These are phyloP conservation scores for Lignosus rhinocerotis DNA, from an alignment of 1,284 basidiomycete species.

Conservation along the genomic window DNA sequence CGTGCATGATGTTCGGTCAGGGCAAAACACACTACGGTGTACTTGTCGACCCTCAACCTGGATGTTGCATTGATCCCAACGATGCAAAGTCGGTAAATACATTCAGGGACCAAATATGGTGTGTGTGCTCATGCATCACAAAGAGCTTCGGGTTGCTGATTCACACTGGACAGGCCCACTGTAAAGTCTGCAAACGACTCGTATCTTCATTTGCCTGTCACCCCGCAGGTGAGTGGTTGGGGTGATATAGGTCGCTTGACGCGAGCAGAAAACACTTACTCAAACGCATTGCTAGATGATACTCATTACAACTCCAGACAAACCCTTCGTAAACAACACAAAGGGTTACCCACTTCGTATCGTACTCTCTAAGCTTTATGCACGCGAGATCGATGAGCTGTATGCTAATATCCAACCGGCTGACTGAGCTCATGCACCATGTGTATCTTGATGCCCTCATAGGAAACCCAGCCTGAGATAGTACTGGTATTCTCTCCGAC, in stretches of 20 bases:
- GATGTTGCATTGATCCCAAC: constrained; percentile 32
- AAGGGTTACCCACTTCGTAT: constrained; percentile 37
- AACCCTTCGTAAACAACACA: constrained; percentile 38
- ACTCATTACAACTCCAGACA: constrained; percentile 32
- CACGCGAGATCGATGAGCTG: constrained; percentile 35
- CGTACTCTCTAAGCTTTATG: constrained; percentile 36
- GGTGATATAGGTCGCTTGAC: too few species aligned
- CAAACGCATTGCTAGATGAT: constrained; percentile 33
- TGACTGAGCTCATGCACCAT: neutral
- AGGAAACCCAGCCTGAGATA: constrained; percentile 13
- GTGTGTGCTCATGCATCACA: neutral
- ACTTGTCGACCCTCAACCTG: constrained; percentile 39
- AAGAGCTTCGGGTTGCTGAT: neutral
- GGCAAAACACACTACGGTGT: constrained; percentile 44
- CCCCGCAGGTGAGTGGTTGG: constrained; percentile 31
- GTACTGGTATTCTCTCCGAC: too few species aligned
- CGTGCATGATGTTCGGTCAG: constrained; percentile 40
- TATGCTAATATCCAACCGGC: constrained; percentile 32
- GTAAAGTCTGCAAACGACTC: constrained; percentile 41
- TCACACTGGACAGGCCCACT: constrained; percentile 33
- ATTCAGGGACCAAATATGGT: constrained; percentile 17
- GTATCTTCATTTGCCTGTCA: constrained; percentile 41
- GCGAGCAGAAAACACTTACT: neutral
- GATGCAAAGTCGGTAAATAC: constrained; percentile 30
- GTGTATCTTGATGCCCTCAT: neutral